These are phyloP conservation scores for Solanum dulcamara DNA, from an alignment of 257 asterid genomes.

Conservation along the genomic window DNA sequence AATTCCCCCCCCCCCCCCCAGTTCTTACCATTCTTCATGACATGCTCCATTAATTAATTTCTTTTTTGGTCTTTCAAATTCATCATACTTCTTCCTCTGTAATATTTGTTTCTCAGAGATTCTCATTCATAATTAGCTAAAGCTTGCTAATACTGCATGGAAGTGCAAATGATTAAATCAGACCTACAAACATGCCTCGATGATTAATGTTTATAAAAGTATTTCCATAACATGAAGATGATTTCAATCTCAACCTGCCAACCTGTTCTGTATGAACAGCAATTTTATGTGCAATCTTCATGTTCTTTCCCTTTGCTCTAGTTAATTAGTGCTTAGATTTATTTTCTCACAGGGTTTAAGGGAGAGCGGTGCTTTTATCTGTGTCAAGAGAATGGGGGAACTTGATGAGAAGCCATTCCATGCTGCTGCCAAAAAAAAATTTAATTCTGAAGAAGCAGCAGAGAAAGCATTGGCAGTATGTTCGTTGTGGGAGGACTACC, in stretches of 20 bases:
- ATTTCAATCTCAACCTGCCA: background rate
- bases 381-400: constrained; percentile 23
- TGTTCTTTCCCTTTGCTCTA: background rate
- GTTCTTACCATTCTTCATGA: background rate
- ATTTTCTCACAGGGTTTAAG: constrained; percentile 2
- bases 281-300: background rate
- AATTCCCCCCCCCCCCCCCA: too few species aligned
- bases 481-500: constrained; percentile 8
- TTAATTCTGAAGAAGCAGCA: background rate
- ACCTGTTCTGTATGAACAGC: background rate
- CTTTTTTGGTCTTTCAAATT: background rate
- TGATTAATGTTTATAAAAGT: background rate
- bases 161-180: background rate
- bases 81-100: background rate
- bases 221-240: background rate
- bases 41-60: background rate
- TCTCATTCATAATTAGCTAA: background rate
- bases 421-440: background rate
- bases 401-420: constrained; percentile 6
- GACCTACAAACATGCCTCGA: background rate
- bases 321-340: background rate
- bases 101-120: background rate
- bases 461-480: constrained; percentile 4
- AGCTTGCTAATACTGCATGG: background rate
- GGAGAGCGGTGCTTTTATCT: background rate